A percentile compares a stretch with the other conserved stretches of the same genome.
Evolutionary conservation across 257 asterid species (phyloP).

Genomic region (Jaltomata sinuosa): DNA sequence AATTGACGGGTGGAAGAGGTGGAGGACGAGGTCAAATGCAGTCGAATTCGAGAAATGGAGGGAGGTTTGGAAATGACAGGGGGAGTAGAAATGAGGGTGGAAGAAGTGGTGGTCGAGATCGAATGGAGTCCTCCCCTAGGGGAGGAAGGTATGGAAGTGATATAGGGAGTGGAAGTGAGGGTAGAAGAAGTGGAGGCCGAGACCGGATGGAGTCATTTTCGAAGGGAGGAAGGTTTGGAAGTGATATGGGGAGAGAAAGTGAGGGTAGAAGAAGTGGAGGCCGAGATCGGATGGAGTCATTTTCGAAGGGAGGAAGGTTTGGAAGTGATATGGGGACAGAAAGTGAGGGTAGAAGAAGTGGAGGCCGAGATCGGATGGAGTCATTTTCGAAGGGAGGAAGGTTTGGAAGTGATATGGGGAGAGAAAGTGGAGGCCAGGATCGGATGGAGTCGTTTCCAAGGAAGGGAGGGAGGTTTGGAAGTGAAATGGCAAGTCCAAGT

Average conservation of each 20-base stretch:
- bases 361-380: neutral
- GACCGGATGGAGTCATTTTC: neutral
- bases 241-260: constrained; percentile 13
- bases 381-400: constrained; percentile 3
- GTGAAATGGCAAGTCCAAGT: constrained; percentile 1
- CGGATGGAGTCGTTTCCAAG: constrained; percentile 5
- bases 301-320: neutral
- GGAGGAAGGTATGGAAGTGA: constrained; percentile 8
- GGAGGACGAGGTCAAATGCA: neutral
- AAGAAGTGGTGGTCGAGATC: neutral
- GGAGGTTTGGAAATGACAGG: neutral
- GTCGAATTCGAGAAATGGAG: neutral
- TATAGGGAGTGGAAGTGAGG: constrained; percentile 10
- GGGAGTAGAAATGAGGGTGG: constrained; percentile 12
- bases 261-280: constrained; percentile 1
- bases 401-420: constrained; percentile 8
- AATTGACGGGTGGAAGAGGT: neutral
- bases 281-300: neutral
- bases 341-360: constrained; percentile 4
- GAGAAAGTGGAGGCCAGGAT: constrained; percentile 5
- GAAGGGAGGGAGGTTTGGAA: constrained; percentile 34
- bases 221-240: constrained; percentile 3
- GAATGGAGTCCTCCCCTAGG: neutral
- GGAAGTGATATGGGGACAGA: constrained; percentile 16
- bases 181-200: neutral